Base-by-base conservation (phyloP, 306 rosid genomes). In the Mimosa bimucronata region DNA sequence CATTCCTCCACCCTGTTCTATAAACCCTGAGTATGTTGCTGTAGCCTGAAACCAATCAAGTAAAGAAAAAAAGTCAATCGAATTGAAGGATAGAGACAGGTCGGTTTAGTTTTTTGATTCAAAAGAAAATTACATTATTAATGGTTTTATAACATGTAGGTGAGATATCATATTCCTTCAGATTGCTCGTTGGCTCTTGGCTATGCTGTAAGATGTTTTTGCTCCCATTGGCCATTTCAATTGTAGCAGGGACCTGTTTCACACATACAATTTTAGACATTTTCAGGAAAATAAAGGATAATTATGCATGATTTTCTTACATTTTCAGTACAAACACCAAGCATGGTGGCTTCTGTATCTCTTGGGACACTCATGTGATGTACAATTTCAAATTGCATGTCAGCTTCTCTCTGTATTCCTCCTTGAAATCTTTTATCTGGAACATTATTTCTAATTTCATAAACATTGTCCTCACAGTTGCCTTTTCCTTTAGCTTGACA, bases 51-150 rank as follows among this genome's bases (percentile, higher is more conserved):
- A 65, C 44, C 14, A 48, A 46, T 46, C 52, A 48, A 52, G 23
- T 1, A 50, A 50, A 19, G n/a, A 29, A 10, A 25, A 37, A n/a
- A 11, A 31, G 41, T 9, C 34, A 37, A 13, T 6, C 67, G 9
- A 57, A 46, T n/a, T 9, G 21, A n/a, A 52, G 53, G 10, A 61
- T 21, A 45, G 15, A 80, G 16, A 72, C 5, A 64, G 16, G 18
- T 29, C 60, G 52, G 29, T 28, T 28, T 42, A 75, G 18, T 34
- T 29, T 13, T 41, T 60, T 57, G 25, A 12, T 16, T 64, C 16
- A 13, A 16, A 9, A 16, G 55, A 42, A 82, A 74, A 83, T 69
- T 26, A 85, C 88, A 82, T 82, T 76, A 15, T 64, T 34, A 64
- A 15, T 7, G 48, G 23, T 76, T 30, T 62, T 40, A 76, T 62